Evolutionary conservation across 2,329 filamentous ascomycete genomes (phyloP), one percentile per base, ranked within the genome.

Genomic region (Colletotrichum sublineola): DNA sequence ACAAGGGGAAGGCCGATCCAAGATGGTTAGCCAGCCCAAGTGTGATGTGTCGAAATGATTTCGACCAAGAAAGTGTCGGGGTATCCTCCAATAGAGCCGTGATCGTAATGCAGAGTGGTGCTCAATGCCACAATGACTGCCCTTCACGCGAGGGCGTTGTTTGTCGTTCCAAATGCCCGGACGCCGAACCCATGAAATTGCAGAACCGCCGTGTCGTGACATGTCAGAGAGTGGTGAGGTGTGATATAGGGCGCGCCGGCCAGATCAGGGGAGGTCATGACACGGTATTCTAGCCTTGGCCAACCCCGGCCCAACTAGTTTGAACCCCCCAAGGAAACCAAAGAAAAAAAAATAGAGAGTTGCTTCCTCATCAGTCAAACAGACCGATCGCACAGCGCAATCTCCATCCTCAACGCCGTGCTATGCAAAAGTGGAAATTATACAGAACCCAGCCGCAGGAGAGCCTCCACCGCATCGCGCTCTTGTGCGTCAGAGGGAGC

Each of bases 391-490:
- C 70, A 66, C 69, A 73, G 67, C 63, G 56, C 61, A 64, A 63
- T 55, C 65, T 68, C 65, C 68, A 56, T 62, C 57, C 65, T 64
- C 67, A 89, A 89, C 87, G 87, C 88, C 88, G 78, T 80, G 79
- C 83, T 77, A 88, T 87, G 86, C 84, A 85, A 81, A 79, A 79
- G 78, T 79, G 75, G 75, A 85, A 84, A 84, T 89, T 91, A 92
- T 89, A 92, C 86, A 89, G 93, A 95, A 83, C 93, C 92, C 82
- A 96, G 92, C 81, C 91, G 90, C 78, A 96, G 86, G 79, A 96
- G 89, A 75, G 93, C 94, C 82, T 94, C 93, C 75, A 95, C 89
- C 67, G 94, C 94, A 82, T 94, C 93, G 77, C 92, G 91, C 85
- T 96, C 94, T 82, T 94, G 92, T 73, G 90, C 88, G 80, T 92